phyloP scores from a whole-genome alignment of 371 early-diverging fungal species.

The Lichtheimia corymbifera region DNA sequence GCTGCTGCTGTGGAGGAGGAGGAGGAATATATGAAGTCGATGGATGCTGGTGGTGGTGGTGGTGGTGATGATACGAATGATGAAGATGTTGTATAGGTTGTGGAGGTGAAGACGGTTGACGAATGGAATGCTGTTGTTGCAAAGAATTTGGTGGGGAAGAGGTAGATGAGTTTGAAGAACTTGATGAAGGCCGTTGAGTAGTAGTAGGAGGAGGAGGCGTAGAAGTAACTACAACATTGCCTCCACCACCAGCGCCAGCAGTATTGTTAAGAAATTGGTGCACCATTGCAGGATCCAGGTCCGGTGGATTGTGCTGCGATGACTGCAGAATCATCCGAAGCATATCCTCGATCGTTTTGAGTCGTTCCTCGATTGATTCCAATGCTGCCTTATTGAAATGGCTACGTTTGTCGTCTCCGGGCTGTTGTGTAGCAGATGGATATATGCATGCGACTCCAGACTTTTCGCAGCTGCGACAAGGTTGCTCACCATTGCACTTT shows the following conservation, averaged over 20 bases:
- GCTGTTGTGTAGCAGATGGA: constrained; percentile 30
- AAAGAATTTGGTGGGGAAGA: constrained; percentile 18
- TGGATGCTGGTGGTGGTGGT: constrained; percentile 3
- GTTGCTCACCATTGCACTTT: constrained; percentile 61
- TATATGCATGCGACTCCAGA: constrained; percentile 50
- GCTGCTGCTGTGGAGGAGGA: background rate
- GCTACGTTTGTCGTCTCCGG: constrained; percentile 33
- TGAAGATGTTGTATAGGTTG: background rate
- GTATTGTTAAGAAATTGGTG: constrained; percentile 25
- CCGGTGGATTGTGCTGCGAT: constrained; percentile 10
- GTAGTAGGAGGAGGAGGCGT: constrained; percentile 15
- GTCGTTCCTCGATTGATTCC: constrained; percentile 40
- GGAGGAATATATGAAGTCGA: too few species aligned
- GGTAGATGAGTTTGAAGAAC: constrained; percentile 9
- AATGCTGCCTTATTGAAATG: constrained; percentile 28
- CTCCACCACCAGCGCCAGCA: too few species aligned
- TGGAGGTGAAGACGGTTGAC: background rate
- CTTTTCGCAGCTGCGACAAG: constrained; percentile 64
- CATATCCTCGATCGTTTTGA: constrained; percentile 40
- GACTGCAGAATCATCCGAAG: constrained; percentile 28
- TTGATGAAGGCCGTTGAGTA: constrained; percentile 14
- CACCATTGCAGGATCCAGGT: constrained; percentile 20
- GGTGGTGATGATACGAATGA: constrained; percentile 1
- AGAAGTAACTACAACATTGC: constrained; percentile 5
- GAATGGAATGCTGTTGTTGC: constrained; percentile 8